phyloP scores from a whole-genome alignment of 352 stramenopile species.

The Phytophthora pluvialis region DNA sequence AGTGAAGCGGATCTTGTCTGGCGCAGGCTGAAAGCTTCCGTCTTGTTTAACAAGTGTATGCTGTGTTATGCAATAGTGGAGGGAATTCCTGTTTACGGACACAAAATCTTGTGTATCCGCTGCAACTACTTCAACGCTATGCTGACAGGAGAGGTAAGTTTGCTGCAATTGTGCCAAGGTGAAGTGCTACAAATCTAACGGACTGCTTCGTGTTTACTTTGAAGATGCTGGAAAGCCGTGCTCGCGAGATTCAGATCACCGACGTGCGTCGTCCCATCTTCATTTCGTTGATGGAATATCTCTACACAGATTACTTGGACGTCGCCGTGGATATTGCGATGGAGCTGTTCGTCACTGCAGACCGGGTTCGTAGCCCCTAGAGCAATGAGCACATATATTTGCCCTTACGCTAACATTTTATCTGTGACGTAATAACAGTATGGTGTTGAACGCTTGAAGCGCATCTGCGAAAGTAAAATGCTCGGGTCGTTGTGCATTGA shows the following conservation, averaged over 20 bases:
- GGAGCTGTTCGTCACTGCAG: constrained; percentile 94
- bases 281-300: constrained; percentile 94
- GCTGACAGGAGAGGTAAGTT: constrained; percentile 76
- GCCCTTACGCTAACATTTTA: constrained; percentile 16
- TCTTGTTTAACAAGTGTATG: constrained; percentile 4
- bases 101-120: constrained; percentile 94
- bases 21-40: background rate
- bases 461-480: constrained; percentile 97
- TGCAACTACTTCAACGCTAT: constrained; percentile 95
- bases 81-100: constrained; percentile 84
- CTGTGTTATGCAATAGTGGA: constrained; percentile 59
- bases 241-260: constrained; percentile 91
- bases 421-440: constrained; percentile 50
- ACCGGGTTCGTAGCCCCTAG: constrained; percentile 56
- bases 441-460: constrained; percentile 88
- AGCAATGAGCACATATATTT: background rate
- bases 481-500: constrained; percentile 95
- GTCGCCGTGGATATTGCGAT: constrained; percentile 92
- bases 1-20: background rate
- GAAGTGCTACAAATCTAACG: constrained; percentile 3
- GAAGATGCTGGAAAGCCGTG: constrained; percentile 92
- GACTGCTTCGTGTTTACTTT: background rate
- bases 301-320: constrained; percentile 96
- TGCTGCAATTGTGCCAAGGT: background rate
- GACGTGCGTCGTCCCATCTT: constrained; percentile 94